Evolutionary conservation across 768 basidiomycete species (phyloP), one percentile per base, ranked within the genome.

Genomic region (Tylopilus rubrobrunneus): DNA sequence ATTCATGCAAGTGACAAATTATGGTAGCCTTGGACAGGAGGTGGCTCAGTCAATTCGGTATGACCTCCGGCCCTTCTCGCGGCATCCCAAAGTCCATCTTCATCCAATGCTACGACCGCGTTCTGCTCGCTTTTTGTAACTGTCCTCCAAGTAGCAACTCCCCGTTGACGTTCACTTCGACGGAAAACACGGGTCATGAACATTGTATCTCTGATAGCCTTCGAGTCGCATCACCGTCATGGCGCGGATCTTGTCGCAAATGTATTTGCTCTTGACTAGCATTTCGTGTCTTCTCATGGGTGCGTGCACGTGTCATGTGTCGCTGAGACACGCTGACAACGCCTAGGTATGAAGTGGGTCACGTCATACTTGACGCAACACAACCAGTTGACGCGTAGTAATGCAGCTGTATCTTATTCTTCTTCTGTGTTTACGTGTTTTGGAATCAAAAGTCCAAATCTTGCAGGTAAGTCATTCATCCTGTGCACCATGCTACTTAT

Each of bases 301-400:
- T 65, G 37, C 17, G 62, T 52, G 21, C 31, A 9, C 41, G 4
- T n/a, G n/a, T 1, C 15, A 8, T 45, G 34, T 5, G 11, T 21
- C 15, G 39, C 11, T 39, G 1, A 14, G 27, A 11, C 33, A 11
- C 21, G 23, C 39, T 55, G 37, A 58, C 33, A 29, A 27, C 14
- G 10, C 19, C 25, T 41, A 62, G 61, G 61, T 34, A 62, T 62
- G 45, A 62, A 62, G 61, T 62, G 51, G 15, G 61, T 14, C 28
- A 5, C 1, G 2, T n/a, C 42, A 10, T 21, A 10, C 15, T 7
- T 23, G 19, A 28, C 12, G 33, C 40, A n/a, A 33, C 17, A 23
- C 21, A 29, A 29, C 19, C 28, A 4, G 23, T n/a, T 58, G 48
- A 55, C 56, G 2, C 1, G 21, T 17, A 1, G 27, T 27, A 12